These are phyloP conservation scores for Diplogelasinospora grovesii DNA, from an alignment of 495 filamentous ascomycete species.

Conservation along the genomic window DNA sequence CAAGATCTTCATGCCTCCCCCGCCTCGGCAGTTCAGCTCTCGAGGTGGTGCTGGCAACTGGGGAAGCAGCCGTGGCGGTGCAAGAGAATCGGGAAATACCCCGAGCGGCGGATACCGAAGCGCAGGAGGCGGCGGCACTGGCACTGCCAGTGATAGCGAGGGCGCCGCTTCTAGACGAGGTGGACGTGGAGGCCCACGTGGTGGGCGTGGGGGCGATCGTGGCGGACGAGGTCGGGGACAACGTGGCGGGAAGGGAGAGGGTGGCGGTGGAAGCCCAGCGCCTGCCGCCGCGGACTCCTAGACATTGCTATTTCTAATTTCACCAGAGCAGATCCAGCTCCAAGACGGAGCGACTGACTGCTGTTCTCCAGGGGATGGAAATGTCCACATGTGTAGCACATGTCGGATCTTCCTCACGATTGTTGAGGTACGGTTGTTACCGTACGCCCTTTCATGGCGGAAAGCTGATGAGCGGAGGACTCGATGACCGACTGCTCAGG, in stretches of 20 bases:
- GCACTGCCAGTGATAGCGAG: constrained; percentile 72
- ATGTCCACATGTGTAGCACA: too few species aligned
- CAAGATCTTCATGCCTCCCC: constrained; percentile 68
- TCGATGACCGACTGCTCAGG: too few species aligned
- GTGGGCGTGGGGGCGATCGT: constrained; percentile 39
- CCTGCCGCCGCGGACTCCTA: constrained; percentile 46
- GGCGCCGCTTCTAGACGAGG: constrained; percentile 56
- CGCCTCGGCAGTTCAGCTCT: constrained; percentile 40
- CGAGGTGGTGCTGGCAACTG: constrained; percentile 65
- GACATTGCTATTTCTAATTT: neutral
- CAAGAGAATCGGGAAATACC: constrained; percentile 28
- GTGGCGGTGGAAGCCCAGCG: constrained; percentile 41
- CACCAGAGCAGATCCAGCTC: neutral
- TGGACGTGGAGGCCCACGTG: constrained; percentile 51
- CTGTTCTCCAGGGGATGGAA: too few species aligned
- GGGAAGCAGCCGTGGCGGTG: constrained; percentile 58
- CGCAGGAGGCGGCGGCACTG: constrained; percentile 52
- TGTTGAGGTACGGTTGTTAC: neutral
- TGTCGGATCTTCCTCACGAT: too few species aligned
- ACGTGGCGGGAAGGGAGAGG: constrained; percentile 54
- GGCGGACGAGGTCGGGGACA: constrained; percentile 53
- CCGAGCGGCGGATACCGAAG: constrained; percentile 69
- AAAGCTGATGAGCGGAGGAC: too few species aligned
- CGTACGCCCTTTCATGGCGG: too few species aligned
- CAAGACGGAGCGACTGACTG: too few species aligned